phyloP scores from a whole-genome alignment of 75 land plant genomes.

The Adiantum capillusveneris region DNA sequence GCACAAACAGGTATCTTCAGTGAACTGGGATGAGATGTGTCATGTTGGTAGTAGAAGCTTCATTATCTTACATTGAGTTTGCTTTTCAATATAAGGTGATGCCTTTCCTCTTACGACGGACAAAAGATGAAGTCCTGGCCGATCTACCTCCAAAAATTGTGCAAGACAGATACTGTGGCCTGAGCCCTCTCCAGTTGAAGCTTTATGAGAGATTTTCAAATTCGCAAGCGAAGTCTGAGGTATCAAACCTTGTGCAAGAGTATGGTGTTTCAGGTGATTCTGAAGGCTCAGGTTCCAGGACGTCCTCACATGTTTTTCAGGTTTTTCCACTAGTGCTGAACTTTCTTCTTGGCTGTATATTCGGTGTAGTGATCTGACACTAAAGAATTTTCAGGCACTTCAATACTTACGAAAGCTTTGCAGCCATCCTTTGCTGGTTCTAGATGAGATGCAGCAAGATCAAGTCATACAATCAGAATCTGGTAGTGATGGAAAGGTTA shows the following conservation, averaged over 20 bases:
- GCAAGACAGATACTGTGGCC: conserved; percentile 95
- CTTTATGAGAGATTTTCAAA: conserved; percentile 89
- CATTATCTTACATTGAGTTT: background rate
- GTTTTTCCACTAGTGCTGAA: conserved; percentile 31
- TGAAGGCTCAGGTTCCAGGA: conserved; percentile 28
- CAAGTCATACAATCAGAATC: conserved; percentile 33
- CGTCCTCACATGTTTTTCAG: conserved; percentile 94
- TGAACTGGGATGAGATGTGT: background rate
- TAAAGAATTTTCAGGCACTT: conserved; percentile 68
- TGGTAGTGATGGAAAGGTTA: conserved; percentile 36
- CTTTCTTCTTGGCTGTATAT: background rate
- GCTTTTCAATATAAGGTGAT: conserved; percentile 52
- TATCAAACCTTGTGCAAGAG: conserved; percentile 52
- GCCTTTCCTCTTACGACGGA: conserved; percentile 97
- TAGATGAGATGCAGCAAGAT: conserved; percentile 43
- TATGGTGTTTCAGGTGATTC: conserved; percentile 31
- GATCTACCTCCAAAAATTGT: conserved; percentile 98
- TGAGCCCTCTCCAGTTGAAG: conserved; percentile 79
- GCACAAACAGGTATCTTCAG: conserved; percentile 77
- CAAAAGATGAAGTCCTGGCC: conserved; percentile 92
- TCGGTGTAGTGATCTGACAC: conserved; percentile 3
- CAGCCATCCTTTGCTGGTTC: conserved; percentile 92
- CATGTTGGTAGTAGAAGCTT: background rate
- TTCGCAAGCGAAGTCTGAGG: conserved; percentile 72
- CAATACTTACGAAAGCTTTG: conserved; percentile 95